Base-by-base conservation (phyloP, 2,329 filamentous ascomycete genomes). In the Cladosporium austrohemisphaericum region DNA sequence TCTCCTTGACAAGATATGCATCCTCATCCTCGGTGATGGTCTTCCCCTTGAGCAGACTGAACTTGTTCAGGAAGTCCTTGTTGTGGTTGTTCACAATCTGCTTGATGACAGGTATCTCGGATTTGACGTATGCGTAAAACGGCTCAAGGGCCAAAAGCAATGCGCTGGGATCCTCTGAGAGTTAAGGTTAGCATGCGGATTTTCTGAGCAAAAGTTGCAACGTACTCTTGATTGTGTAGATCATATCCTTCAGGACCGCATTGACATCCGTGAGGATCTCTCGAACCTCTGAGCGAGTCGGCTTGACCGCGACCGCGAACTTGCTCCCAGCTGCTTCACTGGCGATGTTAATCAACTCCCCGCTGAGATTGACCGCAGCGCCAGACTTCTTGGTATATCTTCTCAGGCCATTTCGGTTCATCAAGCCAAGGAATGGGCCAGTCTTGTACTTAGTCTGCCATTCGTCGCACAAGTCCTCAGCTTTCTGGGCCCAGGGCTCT, bases 1-100 rank as follows among this genome's bases (percentile, higher is more conserved):
- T 59, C 25, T 50, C 50, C 8, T 23, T 16, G 16, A 40, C 22
- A 7, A 59, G 23, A 38, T 55, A 55, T 5, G 46, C 36, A 11
- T 48, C 40, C 5, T 43, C 40, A 5, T 18, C 40, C 3, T 43
- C 26, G 16, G 26, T 31, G 5, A 18, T 29, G 14, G 31, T 2
- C 2, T 18, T 43, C 7, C 18, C 25, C 26, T 43, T 43, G 3
- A 43, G 18, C 9, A 45, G 19, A 8, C 20, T 13, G 43, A 51
- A 13, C 3, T 41, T 14, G 22, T 22, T n/a, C 13, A 41, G 11
- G 45, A 41, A n/a, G 22, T 25, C 19, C 37, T 32, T 26, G 7
- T 9, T 25, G 40, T 31, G 13, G 22, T 28, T 23, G 22, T 35
- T 19, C 10, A 25, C 16, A 13, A 11, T 38, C 14, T 31, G 26